phyloP scores from a whole-genome alignment of 73 alveolate species.

The Paramecium octaurelia region DNA sequence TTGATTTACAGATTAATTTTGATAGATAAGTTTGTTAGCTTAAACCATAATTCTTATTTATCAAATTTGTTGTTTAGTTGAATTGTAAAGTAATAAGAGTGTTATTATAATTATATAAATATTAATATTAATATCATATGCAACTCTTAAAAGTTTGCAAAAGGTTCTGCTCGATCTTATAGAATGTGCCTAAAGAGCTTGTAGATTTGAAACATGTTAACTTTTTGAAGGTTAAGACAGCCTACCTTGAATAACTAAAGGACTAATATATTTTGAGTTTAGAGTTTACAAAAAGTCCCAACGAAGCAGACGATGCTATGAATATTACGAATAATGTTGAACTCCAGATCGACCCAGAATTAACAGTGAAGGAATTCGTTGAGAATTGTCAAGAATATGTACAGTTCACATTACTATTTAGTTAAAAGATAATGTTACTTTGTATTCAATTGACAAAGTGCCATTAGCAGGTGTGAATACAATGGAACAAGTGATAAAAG shows the following conservation, averaged over 20 bases:
- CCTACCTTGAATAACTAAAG: background rate
- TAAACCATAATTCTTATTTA: no score
- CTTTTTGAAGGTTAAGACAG: conserved; percentile 3
- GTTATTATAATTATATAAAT: background rate
- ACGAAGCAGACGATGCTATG: background rate
- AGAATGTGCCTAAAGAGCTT: background rate
- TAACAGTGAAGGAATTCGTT: background rate
- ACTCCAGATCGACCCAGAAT: background rate
- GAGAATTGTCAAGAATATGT: conserved; percentile 9
- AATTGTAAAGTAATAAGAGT: background rate
- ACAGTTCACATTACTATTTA: background rate
- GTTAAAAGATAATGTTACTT: conserved; percentile 28
- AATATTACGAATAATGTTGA: background rate
- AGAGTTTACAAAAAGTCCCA: background rate
- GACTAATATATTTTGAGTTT: conserved; percentile 7
- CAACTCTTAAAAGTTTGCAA: background rate
- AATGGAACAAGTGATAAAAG: conserved; percentile 8
- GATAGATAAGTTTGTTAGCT: no score
- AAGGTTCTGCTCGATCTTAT: background rate
- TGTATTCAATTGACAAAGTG: conserved; percentile 4
- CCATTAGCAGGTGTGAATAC: conserved; percentile 16
- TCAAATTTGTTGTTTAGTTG: no score
- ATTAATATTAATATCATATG: background rate
- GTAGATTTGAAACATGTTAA: conserved; percentile 9
- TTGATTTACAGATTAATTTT: background rate